Conservation (phyloP, 2,329 filamentous ascomycete species). For the Chrysosporium queenslandicum region DNA sequence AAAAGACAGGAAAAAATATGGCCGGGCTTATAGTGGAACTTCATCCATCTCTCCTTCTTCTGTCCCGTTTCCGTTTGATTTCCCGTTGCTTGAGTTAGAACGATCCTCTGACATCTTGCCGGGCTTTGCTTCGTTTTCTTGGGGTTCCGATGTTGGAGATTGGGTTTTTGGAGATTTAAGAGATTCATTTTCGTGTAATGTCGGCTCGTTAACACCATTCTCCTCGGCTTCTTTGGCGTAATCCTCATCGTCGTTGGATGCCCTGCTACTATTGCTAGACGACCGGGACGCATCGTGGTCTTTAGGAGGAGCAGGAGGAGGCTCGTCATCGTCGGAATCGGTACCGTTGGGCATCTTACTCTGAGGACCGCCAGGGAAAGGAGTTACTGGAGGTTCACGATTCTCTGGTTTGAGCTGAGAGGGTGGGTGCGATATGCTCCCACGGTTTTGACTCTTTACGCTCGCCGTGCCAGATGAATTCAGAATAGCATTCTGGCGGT, state of each 20-base stretch:
- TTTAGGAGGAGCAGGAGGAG: slow-evolving; percentile 19
- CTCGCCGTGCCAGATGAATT: slow-evolving; percentile 6
- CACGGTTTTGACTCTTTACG: slow-evolving; percentile 5
- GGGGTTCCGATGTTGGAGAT: background rate
- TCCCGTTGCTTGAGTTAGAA: background rate
- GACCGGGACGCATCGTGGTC: slow-evolving; percentile 10
- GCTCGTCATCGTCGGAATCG: slow-evolving; percentile 14
- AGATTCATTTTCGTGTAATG: background rate
- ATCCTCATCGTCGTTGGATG: slow-evolving; percentile 13
- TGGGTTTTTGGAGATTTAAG: background rate
- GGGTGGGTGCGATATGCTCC: slow-evolving; percentile 8
- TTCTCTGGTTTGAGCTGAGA: slow-evolving; percentile 17
- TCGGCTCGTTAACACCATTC: background rate
- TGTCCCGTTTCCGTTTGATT: slow-evolving; percentile 9
- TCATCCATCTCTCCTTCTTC: slow-evolving; percentile 20
- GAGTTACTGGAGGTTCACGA: slow-evolving; percentile 19
- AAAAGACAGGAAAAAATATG: background rate
- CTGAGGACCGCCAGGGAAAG: slow-evolving; percentile 20
- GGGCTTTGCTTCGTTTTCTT: background rate
- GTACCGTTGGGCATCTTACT: slow-evolving; percentile 12
- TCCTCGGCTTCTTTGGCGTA: slow-evolving; percentile 14
- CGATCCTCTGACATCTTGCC: background rate
- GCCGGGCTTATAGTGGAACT: slow-evolving; percentile 17
- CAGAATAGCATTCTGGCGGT: slow-evolving; percentile 12
- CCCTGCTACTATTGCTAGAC: background rate